A percentile compares a stretch with the other conserved stretches of the same genome.
Evolutionary conservation across 176 grass and related monocot genomes (phyloP).

Genomic region (Oryza coarctata): DNA sequence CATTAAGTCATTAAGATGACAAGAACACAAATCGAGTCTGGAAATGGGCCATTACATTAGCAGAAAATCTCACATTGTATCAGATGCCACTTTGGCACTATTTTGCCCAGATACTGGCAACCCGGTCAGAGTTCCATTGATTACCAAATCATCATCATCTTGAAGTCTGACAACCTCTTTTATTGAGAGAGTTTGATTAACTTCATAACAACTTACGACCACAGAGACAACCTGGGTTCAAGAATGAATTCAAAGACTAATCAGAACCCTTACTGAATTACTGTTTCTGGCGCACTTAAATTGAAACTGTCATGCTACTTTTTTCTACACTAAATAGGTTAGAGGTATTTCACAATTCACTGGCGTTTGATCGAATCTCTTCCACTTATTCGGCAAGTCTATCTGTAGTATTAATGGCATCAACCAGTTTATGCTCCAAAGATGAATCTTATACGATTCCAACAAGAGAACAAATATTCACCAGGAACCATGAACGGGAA

Average conservation of each 20-base stretch:
- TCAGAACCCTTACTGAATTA: not conserved
- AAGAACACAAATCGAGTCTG: not conserved
- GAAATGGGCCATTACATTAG: conserved; percentile 14
- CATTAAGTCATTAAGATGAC: conserved; percentile 35
- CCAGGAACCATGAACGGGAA: conserved; percentile 2
- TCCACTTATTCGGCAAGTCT: conserved; percentile 1
- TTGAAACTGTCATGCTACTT: not conserved
- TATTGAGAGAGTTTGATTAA: conserved; percentile 54
- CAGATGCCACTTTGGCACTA: conserved; percentile 51
- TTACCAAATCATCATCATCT: conserved; percentile 56
- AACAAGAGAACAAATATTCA: not conserved
- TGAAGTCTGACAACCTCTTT: conserved; percentile 58
- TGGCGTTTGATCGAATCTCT: not conserved
- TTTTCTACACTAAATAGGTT: conserved; percentile 4
- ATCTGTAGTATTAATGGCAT: conserved; percentile 20
- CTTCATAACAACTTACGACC: conserved; percentile 60
- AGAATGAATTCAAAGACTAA: conserved; percentile 32
- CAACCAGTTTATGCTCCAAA: not conserved
- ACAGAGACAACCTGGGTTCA: conserved; percentile 66
- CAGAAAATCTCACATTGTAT: conserved; percentile 57
- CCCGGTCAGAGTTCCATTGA: conserved; percentile 40
- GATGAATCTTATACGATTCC: not conserved
- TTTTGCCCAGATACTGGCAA: conserved; percentile 43
- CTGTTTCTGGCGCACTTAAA: conserved; percentile 11
- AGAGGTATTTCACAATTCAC: conserved; percentile 12